These are phyloP conservation scores for Penicillium psychrosexuale DNA, from an alignment of 2,329 filamentous ascomycete species.

Conservation along the genomic window DNA sequence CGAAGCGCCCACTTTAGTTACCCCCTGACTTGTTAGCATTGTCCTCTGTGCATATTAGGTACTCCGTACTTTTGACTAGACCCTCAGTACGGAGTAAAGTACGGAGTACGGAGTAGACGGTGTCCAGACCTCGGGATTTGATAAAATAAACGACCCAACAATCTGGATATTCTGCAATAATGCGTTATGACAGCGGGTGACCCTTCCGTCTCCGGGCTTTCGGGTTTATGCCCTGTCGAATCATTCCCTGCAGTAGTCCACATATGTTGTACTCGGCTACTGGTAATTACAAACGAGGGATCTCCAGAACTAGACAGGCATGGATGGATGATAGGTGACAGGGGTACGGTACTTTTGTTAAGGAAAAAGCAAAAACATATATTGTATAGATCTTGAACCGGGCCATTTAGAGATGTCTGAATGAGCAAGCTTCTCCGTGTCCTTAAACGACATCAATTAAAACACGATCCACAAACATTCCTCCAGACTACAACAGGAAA, in stretches of 20 bases:
- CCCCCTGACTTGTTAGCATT: neutral
- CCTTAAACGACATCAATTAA: neutral
- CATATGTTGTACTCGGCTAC: neutral
- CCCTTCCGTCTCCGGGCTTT: neutral
- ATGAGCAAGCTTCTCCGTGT: neutral
- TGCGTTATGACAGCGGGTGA: constrained; percentile 2
- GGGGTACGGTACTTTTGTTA: neutral
- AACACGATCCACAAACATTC: neutral
- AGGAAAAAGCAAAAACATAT: neutral
- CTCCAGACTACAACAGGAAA: neutral
- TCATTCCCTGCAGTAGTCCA: neutral
- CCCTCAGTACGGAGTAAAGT: neutral
- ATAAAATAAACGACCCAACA: neutral
- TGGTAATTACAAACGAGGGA: neutral
- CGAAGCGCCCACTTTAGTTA: neutral
- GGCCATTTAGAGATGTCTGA: neutral
- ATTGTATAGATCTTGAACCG: neutral
- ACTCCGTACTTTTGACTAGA: constrained; percentile 1
- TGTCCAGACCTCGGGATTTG: neutral
- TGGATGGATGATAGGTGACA: neutral
- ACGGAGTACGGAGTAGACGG: neutral
- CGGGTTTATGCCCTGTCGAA: neutral
- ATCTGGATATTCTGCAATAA: neutral
- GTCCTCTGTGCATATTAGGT: neutral
- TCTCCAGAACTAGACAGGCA: too few relatives aligned